Conservation (phyloP, 192 early-diverging fungal genomes). For the Mortierella alpina region DNA sequence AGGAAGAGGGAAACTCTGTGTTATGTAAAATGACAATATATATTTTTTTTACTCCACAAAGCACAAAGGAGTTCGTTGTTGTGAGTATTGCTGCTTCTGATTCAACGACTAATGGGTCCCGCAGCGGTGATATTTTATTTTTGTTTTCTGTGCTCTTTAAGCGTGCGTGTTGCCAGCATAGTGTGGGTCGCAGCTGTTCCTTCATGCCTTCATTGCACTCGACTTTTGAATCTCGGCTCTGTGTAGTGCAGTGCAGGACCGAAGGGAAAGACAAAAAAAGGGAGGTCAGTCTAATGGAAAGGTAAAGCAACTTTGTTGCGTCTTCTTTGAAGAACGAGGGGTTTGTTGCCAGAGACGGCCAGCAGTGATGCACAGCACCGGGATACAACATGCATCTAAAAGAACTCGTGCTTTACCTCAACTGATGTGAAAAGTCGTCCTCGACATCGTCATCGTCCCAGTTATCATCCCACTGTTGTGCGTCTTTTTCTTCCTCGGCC, state of each 20-base stretch:
- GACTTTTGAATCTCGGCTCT: conserved; percentile 49
- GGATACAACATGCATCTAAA: background rate
- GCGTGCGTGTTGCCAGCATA: no score
- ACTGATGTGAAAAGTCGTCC: conserved; percentile 93
- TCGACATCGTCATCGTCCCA: conserved; percentile 94
- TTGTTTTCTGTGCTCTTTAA: background rate
- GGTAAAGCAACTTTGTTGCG: background rate
- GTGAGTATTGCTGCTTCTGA: background rate
- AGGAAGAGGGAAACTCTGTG: no score
- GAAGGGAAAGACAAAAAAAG: background rate
- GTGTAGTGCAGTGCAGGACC: background rate
- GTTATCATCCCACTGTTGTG: conserved; percentile 85
- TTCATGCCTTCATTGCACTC: conserved; percentile 35
- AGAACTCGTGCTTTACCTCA: conserved; percentile 55
- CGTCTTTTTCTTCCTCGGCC: conserved; percentile 80
- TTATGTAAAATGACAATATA: no score
- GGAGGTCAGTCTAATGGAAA: background rate
- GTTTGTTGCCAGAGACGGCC: background rate
- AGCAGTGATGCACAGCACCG: background rate
- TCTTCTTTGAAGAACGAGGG: no score
- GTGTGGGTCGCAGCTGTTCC: background rate
- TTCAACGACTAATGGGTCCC: no score
- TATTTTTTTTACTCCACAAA: background rate
- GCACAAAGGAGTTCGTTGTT: background rate
- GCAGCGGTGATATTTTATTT: background rate